A percentile compares a stretch with the other conserved stretches of the same genome.
These are phyloP conservation scores for Mycena epipterygia DNA, from an alignment of 768 basidiomycete genomes.

Conservation along the genomic window DNA sequence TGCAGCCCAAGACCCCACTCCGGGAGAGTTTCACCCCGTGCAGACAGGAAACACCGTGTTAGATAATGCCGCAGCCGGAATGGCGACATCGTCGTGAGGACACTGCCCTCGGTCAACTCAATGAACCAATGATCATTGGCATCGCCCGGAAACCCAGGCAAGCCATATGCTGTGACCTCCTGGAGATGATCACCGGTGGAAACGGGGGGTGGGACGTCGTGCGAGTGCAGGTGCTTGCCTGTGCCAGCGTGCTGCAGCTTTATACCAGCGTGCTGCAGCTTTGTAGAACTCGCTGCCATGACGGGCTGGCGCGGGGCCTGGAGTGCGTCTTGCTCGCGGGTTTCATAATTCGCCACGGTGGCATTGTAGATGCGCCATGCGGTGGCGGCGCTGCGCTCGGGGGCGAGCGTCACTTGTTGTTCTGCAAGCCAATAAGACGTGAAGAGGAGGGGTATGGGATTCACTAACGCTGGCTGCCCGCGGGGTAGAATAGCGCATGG, in stretches of 20 bases:
- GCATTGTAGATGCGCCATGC: slow-evolving; percentile 15
- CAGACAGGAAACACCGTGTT: background rate
- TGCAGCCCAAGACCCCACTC: slow-evolving; percentile 21
- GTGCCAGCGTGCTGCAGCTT: slow-evolving; percentile 1
- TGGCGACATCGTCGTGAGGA: background rate
- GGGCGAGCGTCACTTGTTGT: slow-evolving; percentile 9
- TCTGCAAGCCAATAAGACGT: background rate
- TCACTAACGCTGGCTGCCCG: slow-evolving; percentile 8
- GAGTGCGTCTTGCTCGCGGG: background rate
- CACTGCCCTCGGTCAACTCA: background rate
- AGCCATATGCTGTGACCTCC: slow-evolving; percentile 13
- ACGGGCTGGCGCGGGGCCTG: background rate
- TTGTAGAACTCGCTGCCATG: background rate
- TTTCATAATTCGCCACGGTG: background rate
- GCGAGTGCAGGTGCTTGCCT: slow-evolving; percentile 19
- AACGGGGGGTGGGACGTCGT: slow-evolving; percentile 4
- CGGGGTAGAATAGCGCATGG: background rate
- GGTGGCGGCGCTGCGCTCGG: background rate
- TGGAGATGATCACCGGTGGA: background rate
- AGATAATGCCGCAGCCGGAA: slow-evolving; percentile 6
- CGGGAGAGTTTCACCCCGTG: slow-evolving; percentile 7
- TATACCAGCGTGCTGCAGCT: background rate
- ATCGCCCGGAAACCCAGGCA: slow-evolving; percentile 5
- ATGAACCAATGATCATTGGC: slow-evolving; percentile 20
- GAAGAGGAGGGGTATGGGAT: background rate